Conservation (phyloP, 495 filamentous ascomycete species). For the Tuber borchii region DNA sequence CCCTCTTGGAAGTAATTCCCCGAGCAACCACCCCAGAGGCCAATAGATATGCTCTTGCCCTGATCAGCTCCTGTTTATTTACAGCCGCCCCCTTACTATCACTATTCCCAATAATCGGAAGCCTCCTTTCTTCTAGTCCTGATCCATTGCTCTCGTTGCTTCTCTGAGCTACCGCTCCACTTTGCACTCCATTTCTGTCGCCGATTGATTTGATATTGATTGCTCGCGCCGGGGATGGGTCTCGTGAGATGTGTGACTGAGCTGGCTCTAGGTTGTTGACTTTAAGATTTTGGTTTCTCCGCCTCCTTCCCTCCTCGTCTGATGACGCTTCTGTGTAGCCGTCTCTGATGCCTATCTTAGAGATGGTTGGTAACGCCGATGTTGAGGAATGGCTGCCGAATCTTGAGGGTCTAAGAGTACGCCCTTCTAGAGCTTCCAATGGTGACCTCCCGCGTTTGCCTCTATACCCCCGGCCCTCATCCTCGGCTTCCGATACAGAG, state of each 20-base stretch:
- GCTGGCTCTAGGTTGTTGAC: conserved; percentile 16
- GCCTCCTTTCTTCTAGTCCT: conserved; percentile 17
- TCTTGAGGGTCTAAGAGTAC: conserved; percentile 2
- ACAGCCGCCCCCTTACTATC: conserved; percentile 1
- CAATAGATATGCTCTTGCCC: conserved; percentile 23
- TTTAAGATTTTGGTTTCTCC: conserved; percentile 12
- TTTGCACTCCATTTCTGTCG: conserved; percentile 11
- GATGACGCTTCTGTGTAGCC: conserved; percentile 23
- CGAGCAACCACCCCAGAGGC: conserved; percentile 32
- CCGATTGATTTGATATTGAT: conserved; percentile 17
- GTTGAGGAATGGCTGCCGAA: conserved; percentile 20
- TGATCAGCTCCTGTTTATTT: conserved; percentile 27
- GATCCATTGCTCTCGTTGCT: conserved; percentile 8
- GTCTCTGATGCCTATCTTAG: conserved; percentile 15
- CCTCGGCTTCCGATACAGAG: conserved; percentile 30
- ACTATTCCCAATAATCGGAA: conserved; percentile 3
- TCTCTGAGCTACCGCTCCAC: neutral
- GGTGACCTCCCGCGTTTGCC: conserved; percentile 18
- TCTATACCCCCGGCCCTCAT: conserved; percentile 17
- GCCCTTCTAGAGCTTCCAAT: conserved; percentile 19
- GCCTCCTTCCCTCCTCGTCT: conserved; percentile 23
- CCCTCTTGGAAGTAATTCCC: conserved; percentile 24
- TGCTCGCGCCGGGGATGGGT: conserved; percentile 23
- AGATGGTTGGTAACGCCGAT: conserved; percentile 19
- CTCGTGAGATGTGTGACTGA: conserved; percentile 9